phyloP scores from a whole-genome alignment of 2,329 filamentous ascomycete genomes.

The Colletotrichum euphorbiae region DNA sequence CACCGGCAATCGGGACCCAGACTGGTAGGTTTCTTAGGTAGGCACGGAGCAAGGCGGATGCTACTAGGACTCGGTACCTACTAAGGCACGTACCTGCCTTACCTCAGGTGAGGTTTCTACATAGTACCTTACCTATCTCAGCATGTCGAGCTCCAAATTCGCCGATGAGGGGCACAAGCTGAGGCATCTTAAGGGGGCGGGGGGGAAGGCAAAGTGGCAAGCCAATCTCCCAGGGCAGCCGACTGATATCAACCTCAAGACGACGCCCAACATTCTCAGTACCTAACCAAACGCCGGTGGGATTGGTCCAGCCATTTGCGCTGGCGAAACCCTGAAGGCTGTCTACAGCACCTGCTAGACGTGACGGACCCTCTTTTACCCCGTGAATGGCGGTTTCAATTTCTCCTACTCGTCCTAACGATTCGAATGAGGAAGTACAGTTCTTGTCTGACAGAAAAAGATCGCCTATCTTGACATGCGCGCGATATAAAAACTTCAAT shows the following conservation, averaged over 20 bases:
- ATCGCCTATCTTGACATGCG: no score
- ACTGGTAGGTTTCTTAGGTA: neutral
- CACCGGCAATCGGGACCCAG: neutral
- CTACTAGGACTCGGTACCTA: constrained; percentile 5
- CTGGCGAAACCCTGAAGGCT: constrained; percentile 12
- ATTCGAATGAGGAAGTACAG: no score
- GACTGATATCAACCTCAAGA: neutral
- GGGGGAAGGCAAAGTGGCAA: neutral
- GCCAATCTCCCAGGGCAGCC: constrained; percentile 15
- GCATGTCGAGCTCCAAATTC: neutral
- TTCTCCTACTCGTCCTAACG: no score
- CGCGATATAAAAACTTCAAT: no score
- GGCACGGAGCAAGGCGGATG: constrained; percentile 2
- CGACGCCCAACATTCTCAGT: neutral
- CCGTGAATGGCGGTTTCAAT: no score
- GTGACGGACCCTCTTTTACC: neutral
- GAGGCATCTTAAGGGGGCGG: constrained; percentile 9
- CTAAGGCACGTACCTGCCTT: no score
- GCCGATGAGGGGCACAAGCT: neutral
- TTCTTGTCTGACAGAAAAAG: neutral
- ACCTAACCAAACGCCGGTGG: constrained; percentile 1
- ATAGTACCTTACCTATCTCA: neutral
- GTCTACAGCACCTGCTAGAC: constrained; percentile 5
- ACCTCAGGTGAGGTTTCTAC: no score
- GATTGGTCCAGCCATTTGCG: constrained; percentile 4